Evolutionary conservation across 192 early-diverging fungal species (phyloP), one percentile per base, ranked within the genome.

Genomic region (Lobosporangium transversale): DNA sequence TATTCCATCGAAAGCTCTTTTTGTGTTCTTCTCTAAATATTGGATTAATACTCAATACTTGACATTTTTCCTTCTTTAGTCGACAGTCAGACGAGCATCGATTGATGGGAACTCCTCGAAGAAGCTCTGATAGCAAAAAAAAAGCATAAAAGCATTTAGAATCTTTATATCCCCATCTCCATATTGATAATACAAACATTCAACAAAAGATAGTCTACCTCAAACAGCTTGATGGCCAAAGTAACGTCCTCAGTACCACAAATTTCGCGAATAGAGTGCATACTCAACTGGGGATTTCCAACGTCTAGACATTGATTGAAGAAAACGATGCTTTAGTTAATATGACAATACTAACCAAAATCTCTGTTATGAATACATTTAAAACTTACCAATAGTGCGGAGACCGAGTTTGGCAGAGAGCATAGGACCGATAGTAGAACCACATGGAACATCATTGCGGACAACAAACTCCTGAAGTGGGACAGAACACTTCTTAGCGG

Each of bases 381-480:
- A 27, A 14, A 17, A 43, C 58, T 64, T 88, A 90, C 91, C 93
- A 70, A 99, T 84, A 31, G 98, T 99, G 68, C 97, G 88, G 42
- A 99, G 79, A 20, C 98, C 98, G 35, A 99, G 86, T 64, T 97
- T 93, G 6, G 95, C 90, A 71, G 89, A 91, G 24, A 99, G 82
- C 91, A 99, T 95, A 20, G 98, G 98, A 4, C 98, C 98, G 76
- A 99, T 99, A 18, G 97, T 98, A 21, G 91, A 93, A 4, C 98
- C 98, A 74, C 98, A 98, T 9, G 95, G 86, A 50, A 88, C 92
- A 69, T 99, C 98, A 70, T 97, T 98, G 64, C 96, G 85, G 27
- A 98, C 91, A 60, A 94, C 89, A 83, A 93, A 92, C 83, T 94
- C 89, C 86, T 98, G 97, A 61, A 97, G 58, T 17, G 92, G 94